Evolutionary conservation across 2,329 filamentous ascomycete genomes (phyloP).

Genomic region (Pseudocercospora ulei): DNA sequence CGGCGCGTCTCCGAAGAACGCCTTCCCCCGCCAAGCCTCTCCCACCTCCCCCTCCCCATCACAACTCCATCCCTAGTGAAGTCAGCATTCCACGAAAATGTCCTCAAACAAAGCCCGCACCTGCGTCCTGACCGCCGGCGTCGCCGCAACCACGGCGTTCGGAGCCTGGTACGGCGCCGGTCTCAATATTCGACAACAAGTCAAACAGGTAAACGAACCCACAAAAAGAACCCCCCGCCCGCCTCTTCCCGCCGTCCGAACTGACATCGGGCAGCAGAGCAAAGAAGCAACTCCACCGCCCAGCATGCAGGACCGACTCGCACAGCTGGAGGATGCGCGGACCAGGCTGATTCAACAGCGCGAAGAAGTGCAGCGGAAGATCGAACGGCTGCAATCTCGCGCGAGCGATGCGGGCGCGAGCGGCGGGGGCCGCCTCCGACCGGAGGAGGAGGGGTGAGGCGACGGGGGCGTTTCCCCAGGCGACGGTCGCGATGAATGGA

Average conservation of each 20-base stretch:
- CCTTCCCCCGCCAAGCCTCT: slow-evolving; percentile 14
- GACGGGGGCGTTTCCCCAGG: no score
- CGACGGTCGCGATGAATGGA: no score
- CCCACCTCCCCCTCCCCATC: neutral
- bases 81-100: slow-evolving; percentile 7
- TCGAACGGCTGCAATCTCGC: slow-evolving; percentile 42
- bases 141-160: slow-evolving; percentile 49
- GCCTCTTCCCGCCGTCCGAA: neutral
- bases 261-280: slow-evolving; percentile 42
- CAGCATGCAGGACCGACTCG: slow-evolving; percentile 49
- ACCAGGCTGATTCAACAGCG: slow-evolving; percentile 45
- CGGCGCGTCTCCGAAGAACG: no score
- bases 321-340: slow-evolving; percentile 45
- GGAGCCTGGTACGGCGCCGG: slow-evolving; percentile 53
- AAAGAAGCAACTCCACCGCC: slow-evolving; percentile 38
- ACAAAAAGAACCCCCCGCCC: neutral
- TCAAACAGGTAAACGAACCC: slow-evolving; percentile 40
- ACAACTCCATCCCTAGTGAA: slow-evolving; percentile 1
- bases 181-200: slow-evolving; percentile 47
- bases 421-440: no score
- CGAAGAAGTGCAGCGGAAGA: slow-evolving; percentile 49
- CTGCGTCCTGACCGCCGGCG: slow-evolving; percentile 46
- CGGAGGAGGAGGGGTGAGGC: no score
- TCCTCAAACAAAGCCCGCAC: slow-evolving; percentile 37
- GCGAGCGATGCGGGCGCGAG: no score